Conservation (phyloP, 202 grass and related monocot species). For the Setaria italica region DNA sequence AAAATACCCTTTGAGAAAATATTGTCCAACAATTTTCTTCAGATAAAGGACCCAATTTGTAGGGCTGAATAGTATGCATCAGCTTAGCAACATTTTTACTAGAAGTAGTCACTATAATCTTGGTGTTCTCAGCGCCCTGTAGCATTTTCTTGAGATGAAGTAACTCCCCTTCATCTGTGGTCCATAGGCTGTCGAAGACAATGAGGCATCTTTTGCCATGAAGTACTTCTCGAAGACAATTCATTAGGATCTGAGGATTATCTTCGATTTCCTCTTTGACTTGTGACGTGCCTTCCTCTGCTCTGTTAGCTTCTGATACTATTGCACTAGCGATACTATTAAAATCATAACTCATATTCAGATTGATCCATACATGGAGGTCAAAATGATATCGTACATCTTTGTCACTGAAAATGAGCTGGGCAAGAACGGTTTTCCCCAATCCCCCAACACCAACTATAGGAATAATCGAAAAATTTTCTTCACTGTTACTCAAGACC, state of each 20-base stretch:
- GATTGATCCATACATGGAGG: conserved; percentile 45
- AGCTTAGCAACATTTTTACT: conserved; percentile 18
- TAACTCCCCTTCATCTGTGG: conserved; percentile 13
- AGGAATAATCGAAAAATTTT: neutral
- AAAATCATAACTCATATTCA: conserved; percentile 31
- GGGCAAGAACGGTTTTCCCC: conserved; percentile 11
- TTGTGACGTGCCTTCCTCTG: neutral
- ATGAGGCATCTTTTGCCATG: conserved; percentile 34
- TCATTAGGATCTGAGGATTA: conserved; percentile 1
- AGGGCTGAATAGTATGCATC: neutral
- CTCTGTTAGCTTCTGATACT: conserved; percentile 36
- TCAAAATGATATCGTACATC: conserved; percentile 24
- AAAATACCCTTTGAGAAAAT: conserved; percentile 45
- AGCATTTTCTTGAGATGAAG: conserved; percentile 18
- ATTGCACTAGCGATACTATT: conserved; percentile 23
- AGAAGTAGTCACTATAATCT: conserved; percentile 48
- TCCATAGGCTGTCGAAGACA: conserved; percentile 53
- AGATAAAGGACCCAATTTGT: conserved; percentile 1
- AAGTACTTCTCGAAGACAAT: conserved; percentile 10
- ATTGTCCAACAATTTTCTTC: conserved; percentile 34
- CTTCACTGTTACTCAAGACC: neutral
- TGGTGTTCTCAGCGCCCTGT: neutral
- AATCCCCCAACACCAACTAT: conserved; percentile 7
- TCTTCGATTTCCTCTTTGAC: neutral
- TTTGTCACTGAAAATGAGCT: conserved; percentile 7